Percentiles rank a stretch among this genome's conserved stretches.
phyloP scores from a whole-genome alignment of 108 stramenopile genomes.

The Cyclotella sp. region DNA sequence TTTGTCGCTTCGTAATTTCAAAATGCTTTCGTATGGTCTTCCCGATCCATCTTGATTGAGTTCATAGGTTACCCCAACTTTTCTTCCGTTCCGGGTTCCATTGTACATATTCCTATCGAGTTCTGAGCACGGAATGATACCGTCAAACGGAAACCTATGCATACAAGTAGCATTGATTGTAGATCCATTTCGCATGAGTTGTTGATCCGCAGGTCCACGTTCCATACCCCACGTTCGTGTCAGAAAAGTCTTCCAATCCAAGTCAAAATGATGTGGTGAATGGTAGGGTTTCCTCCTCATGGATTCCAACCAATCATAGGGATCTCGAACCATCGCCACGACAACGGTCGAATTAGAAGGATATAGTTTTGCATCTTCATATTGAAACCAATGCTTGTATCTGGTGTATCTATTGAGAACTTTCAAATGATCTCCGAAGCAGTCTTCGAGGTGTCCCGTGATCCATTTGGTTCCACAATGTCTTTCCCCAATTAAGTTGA shows the following conservation, averaged over 20 bases:
- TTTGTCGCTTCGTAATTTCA: slow-evolving; percentile 65
- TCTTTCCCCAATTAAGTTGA: slow-evolving; percentile 56
- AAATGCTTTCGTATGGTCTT: slow-evolving; percentile 35
- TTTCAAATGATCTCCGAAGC: slow-evolving; percentile 32
- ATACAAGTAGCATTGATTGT: slow-evolving; percentile 28
- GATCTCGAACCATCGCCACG: slow-evolving; percentile 57
- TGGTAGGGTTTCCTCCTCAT: slow-evolving; percentile 61
- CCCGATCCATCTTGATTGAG: slow-evolving; percentile 53
- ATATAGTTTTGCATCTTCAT: slow-evolving; percentile 30
- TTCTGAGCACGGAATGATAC: slow-evolving; percentile 34
- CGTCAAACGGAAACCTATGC: slow-evolving; percentile 33
- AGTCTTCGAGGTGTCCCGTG: slow-evolving; percentile 33
- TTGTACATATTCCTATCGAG: slow-evolving; percentile 32
- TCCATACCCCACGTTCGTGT: slow-evolving; percentile 52
- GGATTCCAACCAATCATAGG: slow-evolving; percentile 67
- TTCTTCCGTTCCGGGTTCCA: slow-evolving; percentile 22
- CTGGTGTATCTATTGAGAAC: slow-evolving; percentile 37
- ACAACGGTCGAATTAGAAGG: slow-evolving; percentile 42
- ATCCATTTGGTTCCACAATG: slow-evolving; percentile 64
- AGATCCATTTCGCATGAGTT: slow-evolving; percentile 24
- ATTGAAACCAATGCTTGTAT: slow-evolving; percentile 56
- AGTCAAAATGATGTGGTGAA: slow-evolving; percentile 54
- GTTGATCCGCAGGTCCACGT: slow-evolving; percentile 35
- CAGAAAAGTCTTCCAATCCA: slow-evolving; percentile 54
- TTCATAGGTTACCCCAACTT: slow-evolving; percentile 47